Base-by-base conservation (phyloP, 176 grass and related monocot species). In the Aegilops longissima region DNA sequence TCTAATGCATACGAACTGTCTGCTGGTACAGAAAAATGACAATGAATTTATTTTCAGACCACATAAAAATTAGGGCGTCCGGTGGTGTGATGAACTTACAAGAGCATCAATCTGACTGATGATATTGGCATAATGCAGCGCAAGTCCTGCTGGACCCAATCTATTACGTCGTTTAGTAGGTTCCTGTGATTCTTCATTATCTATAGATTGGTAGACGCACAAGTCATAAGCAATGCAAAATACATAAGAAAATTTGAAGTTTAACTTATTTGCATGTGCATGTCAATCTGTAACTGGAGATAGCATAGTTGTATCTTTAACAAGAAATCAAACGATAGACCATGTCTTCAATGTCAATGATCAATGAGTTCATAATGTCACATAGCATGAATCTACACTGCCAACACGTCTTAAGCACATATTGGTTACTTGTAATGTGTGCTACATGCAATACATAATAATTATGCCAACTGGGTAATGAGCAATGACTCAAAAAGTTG, bases 111-210 rank as follows among this genome's bases (percentile, higher is more conserved):
- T 93, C 80, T 99, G 97, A 91, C 82, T 88, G 88, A 99, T 94
- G 84, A 99, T 94, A 94, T 99, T 99, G 79, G 97, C 97, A 91
- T 99, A 99, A 85, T 99, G 97, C 77, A 96, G 74, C 24, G 97
- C 94, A 75, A 99, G 97, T n/a, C 97, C 97, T 13, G 90, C 90
- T 82, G 94, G 97, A 52, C 97, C 97, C 90, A 99, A 89, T 93
- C 97, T 94, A 84, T 89, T 90, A 61, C 92, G 84, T 12, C 70
- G 85, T 66, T 89, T 88, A 51, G 45, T 85, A 84, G 82, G 84
- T 68, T 79, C 84, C 66, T 91, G 87, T 23, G 76, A 82, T 90
- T 92, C 92, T 88, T 91, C 92, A 83, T 81, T 85, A 78, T 93
- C 97, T 98, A 83, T 83, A 96, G 12, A 86, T 89, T 87, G 62